These are phyloP conservation scores for Golubevia pallescens DNA, from an alignment of 1,284 basidiomycete genomes.

Conservation along the genomic window DNA sequence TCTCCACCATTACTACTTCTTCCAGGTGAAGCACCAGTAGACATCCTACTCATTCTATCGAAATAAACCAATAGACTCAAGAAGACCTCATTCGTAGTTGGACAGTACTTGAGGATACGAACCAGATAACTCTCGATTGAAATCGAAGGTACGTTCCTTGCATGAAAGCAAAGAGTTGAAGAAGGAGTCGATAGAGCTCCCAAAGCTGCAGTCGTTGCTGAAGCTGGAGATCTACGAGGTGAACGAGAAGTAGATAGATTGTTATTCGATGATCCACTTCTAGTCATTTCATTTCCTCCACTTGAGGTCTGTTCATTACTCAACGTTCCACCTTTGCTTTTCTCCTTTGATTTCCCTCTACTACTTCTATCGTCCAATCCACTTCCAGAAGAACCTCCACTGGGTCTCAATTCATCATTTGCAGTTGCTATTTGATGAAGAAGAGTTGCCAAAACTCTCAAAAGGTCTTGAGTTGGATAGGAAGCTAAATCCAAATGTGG, in stretches of 20 bases:
- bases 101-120: conserved; percentile 96
- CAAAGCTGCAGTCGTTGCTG: conserved; percentile 82
- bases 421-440: conserved; percentile 89
- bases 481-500: conserved; percentile 69
- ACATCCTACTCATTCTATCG: conserved; percentile 68
- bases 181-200: conserved; percentile 78
- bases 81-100: conserved; percentile 97
- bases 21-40: neutral
- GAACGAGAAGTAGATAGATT: neutral
- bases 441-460: conserved; percentile 85
- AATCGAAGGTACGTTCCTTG: conserved; percentile 92
- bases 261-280: neutral
- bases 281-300: neutral
- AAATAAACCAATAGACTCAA: conserved; percentile 93
- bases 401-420: conserved; percentile 70
- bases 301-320: neutral
- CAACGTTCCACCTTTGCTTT: neutral
- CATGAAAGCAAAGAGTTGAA: conserved; percentile 89
- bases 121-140: conserved; percentile 91
- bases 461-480: conserved; percentile 72
- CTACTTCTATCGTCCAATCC: conserved; percentile 1
- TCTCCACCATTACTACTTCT: neutral
- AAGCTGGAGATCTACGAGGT: neutral
- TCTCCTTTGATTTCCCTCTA: conserved; percentile 14
- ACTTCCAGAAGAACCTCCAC: neutral